These are phyloP conservation scores for Clavaria fumosa DNA, from an alignment of 768 basidiomycete genomes.

Conservation along the genomic window DNA sequence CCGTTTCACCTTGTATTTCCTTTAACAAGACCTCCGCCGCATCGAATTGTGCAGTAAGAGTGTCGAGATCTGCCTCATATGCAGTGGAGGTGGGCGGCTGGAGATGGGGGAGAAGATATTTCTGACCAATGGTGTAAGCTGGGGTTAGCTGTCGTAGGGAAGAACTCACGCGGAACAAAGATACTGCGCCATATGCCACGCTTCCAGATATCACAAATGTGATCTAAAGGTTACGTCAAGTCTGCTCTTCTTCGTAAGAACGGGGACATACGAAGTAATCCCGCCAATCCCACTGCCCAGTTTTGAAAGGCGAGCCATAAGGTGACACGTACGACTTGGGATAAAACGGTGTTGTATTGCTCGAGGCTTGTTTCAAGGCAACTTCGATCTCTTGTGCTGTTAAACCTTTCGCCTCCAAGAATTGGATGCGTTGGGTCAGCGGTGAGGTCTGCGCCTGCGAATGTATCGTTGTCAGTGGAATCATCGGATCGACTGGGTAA, in stretches of 20 bases:
- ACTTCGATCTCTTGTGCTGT: slow-evolving; percentile 71
- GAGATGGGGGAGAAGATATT: slow-evolving; percentile 84
- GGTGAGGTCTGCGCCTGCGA: slow-evolving; percentile 63
- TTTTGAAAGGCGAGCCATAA: slow-evolving; percentile 31
- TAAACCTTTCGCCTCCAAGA: slow-evolving; percentile 92
- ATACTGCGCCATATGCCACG: slow-evolving; percentile 61
- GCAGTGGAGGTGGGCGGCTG: slow-evolving; percentile 76
- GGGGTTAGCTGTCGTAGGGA: not conserved
- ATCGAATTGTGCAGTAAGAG: slow-evolving; percentile 79
- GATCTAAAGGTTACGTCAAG: slow-evolving; percentile 39
- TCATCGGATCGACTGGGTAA: no score
- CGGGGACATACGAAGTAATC: slow-evolving; percentile 76
- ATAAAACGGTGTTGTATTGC: slow-evolving; percentile 9
- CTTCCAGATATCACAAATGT: slow-evolving; percentile 84
- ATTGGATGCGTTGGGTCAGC: slow-evolving; percentile 74
- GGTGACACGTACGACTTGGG: slow-evolving; percentile 22
- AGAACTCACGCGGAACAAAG: slow-evolving; percentile 56
- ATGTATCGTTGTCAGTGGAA: not conserved
- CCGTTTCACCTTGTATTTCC: slow-evolving; percentile 67
- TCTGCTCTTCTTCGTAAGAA: slow-evolving; percentile 12
- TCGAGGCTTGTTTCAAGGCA: slow-evolving; percentile 52
- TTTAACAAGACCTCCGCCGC: slow-evolving; percentile 68
- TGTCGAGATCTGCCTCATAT: slow-evolving; percentile 79
- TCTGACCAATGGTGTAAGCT: slow-evolving; percentile 30
- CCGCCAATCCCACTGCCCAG: slow-evolving; percentile 78